These are phyloP conservation scores for Sphagnum fallax DNA, from an alignment of 228 moss, liverwort and hornwort species.

Conservation along the genomic window DNA sequence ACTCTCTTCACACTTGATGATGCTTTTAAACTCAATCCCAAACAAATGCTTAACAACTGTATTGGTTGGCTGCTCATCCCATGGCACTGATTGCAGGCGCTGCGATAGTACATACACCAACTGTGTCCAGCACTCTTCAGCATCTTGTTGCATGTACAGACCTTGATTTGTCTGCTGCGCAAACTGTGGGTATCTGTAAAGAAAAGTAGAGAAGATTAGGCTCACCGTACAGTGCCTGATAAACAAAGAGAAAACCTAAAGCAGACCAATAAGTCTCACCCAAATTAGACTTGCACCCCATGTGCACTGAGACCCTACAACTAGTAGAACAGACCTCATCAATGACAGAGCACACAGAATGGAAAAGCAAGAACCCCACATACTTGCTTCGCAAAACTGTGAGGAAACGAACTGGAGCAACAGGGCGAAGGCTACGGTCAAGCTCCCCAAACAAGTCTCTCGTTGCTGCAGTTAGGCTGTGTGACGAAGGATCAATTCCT, in stretches of 20 bases:
- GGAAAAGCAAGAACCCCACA: too few species aligned
- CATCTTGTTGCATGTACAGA: constrained; percentile 93
- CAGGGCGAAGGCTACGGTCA: constrained; percentile 61
- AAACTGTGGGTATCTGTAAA: constrained; percentile 69
- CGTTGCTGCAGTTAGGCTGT: constrained; percentile 76
- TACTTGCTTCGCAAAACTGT: constrained; percentile 59
- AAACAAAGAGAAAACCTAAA: too few species aligned
- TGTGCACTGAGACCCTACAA: too few species aligned
- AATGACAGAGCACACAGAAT: too few species aligned
- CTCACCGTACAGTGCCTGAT: too few species aligned
- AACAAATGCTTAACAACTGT: constrained; percentile 75
- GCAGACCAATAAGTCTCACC: too few species aligned
- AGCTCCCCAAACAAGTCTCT: constrained; percentile 80
- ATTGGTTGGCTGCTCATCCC: constrained; percentile 5
- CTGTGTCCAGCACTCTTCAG: constrained; percentile 98
- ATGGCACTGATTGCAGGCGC: constrained; percentile 32
- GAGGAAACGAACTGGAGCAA: constrained; percentile 70
- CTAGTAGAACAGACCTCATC: too few species aligned
- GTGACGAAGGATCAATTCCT: constrained; percentile 50
- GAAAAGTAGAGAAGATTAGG: too few species aligned
- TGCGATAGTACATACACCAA: constrained; percentile 81
- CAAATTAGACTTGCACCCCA: too few species aligned
- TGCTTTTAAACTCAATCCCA: constrained; percentile 66
- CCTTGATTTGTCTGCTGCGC: constrained; percentile 79
- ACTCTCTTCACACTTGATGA: constrained; percentile 76